phyloP scores from a whole-genome alignment of 2,329 filamentous ascomycete genomes.

The Sphaerostilbella broomeana region DNA sequence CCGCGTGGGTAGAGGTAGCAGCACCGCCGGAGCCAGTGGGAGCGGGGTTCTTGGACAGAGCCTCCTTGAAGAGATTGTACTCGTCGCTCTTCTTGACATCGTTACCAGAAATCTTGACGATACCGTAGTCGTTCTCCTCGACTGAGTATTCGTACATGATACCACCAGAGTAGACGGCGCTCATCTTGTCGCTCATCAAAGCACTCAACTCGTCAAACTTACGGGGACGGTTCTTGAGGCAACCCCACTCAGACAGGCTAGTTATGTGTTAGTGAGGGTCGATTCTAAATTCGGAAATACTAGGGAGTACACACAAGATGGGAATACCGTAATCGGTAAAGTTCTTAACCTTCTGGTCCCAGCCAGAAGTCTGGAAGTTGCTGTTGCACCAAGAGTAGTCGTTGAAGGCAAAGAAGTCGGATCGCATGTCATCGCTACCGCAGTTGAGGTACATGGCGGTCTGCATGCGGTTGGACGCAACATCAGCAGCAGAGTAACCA shows the following conservation, averaged over 20 bases:
- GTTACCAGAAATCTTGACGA: constrained; percentile 58
- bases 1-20: constrained; percentile 39
- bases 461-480: constrained; percentile 76
- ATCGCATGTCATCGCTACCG: constrained; percentile 72
- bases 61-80: constrained; percentile 49
- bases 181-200: constrained; percentile 81
- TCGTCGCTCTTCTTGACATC: constrained; percentile 52
- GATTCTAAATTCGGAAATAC: background rate
- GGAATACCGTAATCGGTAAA: constrained; percentile 82
- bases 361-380: constrained; percentile 64
- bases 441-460: constrained; percentile 93
- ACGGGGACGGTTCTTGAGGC: constrained; percentile 67
- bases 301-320: constrained; percentile 53
- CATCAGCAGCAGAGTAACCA: constrained; percentile 73
- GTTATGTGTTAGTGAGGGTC: background rate
- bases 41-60: constrained; percentile 42
- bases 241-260: constrained; percentile 86
- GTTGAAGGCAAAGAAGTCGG: constrained; percentile 86
- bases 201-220: constrained; percentile 72
- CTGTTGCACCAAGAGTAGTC: constrained; percentile 84
- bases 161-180: constrained; percentile 84
- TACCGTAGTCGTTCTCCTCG: constrained; percentile 73
- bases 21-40: constrained; percentile 47
- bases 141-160: constrained; percentile 92
- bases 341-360: constrained; percentile 82